Conservation (phyloP, 2,329 filamentous ascomycete species). For the Akanthomyces dipterigenus region DNA sequence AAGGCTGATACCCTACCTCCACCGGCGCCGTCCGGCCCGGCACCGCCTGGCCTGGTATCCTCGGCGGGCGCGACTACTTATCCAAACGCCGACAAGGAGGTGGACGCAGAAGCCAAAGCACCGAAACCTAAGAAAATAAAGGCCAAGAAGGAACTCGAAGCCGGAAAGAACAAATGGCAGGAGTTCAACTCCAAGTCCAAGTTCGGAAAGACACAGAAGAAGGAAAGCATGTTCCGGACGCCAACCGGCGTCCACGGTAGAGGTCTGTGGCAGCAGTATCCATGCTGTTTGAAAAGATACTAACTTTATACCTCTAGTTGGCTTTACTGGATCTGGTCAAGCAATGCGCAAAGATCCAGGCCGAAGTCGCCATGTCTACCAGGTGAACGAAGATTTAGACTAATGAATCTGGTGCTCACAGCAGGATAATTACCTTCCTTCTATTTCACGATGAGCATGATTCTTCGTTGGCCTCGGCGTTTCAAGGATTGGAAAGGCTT, state of each 20-base stretch:
- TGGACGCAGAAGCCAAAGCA: slow-evolving; percentile 59
- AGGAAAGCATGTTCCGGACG: slow-evolving; percentile 96
- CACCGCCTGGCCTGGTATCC: slow-evolving; percentile 39
- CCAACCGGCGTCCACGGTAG: slow-evolving; percentile 78
- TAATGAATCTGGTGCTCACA: slow-evolving; percentile 32
- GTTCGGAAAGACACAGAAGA: slow-evolving; percentile 61
- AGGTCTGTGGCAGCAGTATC: slow-evolving; percentile 48
- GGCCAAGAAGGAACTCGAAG: slow-evolving; percentile 84
- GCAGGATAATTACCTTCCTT: slow-evolving; percentile 16
- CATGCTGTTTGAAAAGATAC: background rate
- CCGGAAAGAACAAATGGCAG: slow-evolving; percentile 89
- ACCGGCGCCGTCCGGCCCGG: slow-evolving; percentile 29
- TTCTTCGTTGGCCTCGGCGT: slow-evolving; percentile 14
- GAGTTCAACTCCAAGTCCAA: slow-evolving; percentile 80
- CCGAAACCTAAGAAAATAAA: slow-evolving; percentile 84
- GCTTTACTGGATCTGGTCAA: slow-evolving; percentile 92
- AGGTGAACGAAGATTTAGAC: slow-evolving; percentile 68
- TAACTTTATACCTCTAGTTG: slow-evolving; percentile 53
- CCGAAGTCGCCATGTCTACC: slow-evolving; percentile 77
- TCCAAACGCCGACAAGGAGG: slow-evolving; percentile 54
- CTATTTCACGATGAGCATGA: slow-evolving; percentile 2
- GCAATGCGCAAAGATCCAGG: slow-evolving; percentile 89
- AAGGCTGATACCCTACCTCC: slow-evolving; percentile 73
- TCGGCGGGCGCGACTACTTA: slow-evolving; percentile 53
- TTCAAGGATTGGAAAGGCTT: slow-evolving; percentile 13